phyloP scores from a whole-genome alignment of 345 rosid genomes.

The Draba incana region DNA sequence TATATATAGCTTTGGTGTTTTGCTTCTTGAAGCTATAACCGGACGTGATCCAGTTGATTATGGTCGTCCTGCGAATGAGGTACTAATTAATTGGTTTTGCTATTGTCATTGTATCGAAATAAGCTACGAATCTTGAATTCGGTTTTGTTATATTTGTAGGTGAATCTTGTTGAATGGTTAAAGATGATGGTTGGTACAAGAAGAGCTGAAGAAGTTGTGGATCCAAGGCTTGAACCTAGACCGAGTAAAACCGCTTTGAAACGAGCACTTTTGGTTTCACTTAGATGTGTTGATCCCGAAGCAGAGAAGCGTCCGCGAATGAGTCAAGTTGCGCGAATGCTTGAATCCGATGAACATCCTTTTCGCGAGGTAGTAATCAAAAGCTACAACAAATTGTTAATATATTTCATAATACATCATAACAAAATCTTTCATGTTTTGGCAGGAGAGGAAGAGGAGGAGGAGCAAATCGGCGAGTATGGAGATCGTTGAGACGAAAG shows the following conservation, averaged over 20 bases:
- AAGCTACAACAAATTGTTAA: slow-evolving; percentile 9
- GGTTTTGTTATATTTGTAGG: slow-evolving; percentile 48
- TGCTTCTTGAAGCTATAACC: slow-evolving; percentile 88
- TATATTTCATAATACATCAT: neutral
- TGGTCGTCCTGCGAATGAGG: slow-evolving; percentile 90
- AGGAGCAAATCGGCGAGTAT: slow-evolving; percentile 68
- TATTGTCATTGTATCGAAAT: neutral
- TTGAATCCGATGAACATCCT: slow-evolving; percentile 84
- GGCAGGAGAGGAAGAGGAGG: slow-evolving; percentile 77
- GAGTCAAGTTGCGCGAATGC: slow-evolving; percentile 89
- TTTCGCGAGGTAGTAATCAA: slow-evolving; percentile 68
- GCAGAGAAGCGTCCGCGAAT: slow-evolving; percentile 88
- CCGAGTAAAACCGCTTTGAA: slow-evolving; percentile 77
- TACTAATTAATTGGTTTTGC: slow-evolving; percentile 4
- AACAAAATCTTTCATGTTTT: slow-evolving; percentile 18
- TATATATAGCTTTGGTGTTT: slow-evolving; percentile 92
- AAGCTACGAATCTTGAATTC: neutral
- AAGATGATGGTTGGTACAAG: slow-evolving; percentile 95
- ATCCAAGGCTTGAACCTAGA: slow-evolving; percentile 72
- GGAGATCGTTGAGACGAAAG: slow-evolving; percentile 77
- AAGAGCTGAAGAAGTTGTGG: slow-evolving; percentile 93
- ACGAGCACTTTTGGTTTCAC: slow-evolving; percentile 76
- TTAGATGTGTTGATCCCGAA: slow-evolving; percentile 92
- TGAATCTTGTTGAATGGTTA: slow-evolving; percentile 94
- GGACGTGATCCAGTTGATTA: slow-evolving; percentile 97